Evolutionary conservation across 345 rosid species (phyloP).

Genomic region (Citrus trifoliata): DNA sequence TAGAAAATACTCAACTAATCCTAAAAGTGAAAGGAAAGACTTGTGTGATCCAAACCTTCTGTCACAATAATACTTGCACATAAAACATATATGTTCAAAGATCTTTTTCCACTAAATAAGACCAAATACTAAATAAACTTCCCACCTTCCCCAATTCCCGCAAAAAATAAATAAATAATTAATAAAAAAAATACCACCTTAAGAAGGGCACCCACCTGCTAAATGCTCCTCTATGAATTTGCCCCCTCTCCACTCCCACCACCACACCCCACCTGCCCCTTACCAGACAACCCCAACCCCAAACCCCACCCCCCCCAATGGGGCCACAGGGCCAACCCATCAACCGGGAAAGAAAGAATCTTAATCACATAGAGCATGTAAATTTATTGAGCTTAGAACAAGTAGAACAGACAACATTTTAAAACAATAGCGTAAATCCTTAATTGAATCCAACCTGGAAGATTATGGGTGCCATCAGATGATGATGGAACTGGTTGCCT

Average conservation of each 20-base stretch:
- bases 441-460: constrained; percentile 42
- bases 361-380: not conserved
- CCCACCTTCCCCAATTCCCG: not conserved
- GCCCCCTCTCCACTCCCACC: not conserved
- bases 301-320: too few relatives aligned
- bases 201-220: not conserved
- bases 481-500: constrained; percentile 58
- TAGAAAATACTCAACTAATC: not conserved
- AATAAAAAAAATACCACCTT: not conserved
- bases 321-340: not conserved
- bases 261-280: too few relatives aligned
- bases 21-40: not conserved
- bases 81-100: not conserved
- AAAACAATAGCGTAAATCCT: not conserved
- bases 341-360: not conserved
- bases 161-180: too few relatives aligned
- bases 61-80: not conserved
- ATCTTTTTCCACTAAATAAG: not conserved
- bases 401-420: not conserved
- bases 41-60: not conserved
- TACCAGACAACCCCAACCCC: too few relatives aligned
- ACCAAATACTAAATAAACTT: not conserved
- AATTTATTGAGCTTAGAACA: constrained; percentile 1
- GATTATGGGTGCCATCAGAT: constrained; percentile 39
- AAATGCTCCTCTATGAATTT: not conserved